Evolutionary conservation across 345 rosid genomes (phyloP).

Genomic region (Lagerstroemia speciosa): DNA sequence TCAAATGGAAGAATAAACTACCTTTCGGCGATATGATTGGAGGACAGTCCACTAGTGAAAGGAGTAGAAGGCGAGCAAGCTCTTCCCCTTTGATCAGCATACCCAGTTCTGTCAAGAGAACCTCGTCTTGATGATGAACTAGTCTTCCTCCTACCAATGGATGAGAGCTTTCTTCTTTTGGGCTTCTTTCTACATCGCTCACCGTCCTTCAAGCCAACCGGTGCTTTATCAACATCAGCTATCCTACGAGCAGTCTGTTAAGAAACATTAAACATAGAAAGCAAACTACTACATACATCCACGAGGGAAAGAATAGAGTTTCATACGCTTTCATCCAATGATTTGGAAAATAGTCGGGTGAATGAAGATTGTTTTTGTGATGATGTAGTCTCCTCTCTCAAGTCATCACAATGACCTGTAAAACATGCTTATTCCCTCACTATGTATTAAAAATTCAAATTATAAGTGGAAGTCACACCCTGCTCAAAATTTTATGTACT

Average conservation of each 20-base stretch:
- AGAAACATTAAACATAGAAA: constrained; percentile 13
- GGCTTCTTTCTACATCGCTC: constrained; percentile 19
- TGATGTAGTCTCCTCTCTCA: constrained; percentile 20
- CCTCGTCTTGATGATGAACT: constrained; percentile 27
- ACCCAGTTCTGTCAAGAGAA: constrained; percentile 17
- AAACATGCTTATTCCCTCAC: constrained; percentile 14
- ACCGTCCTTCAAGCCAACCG: constrained; percentile 23
- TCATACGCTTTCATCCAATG: constrained; percentile 51
- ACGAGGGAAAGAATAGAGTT: not conserved
- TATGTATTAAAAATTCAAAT: not conserved
- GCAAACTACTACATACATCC: constrained; percentile 3
- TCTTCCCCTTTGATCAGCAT: constrained; percentile 17
- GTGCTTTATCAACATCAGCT: constrained; percentile 27
- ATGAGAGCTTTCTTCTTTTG: constrained; percentile 19
- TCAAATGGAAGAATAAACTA: constrained; percentile 16
- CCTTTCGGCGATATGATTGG: constrained; percentile 17
- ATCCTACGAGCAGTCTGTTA: constrained; percentile 37
- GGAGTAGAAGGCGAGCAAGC: constrained; percentile 20
- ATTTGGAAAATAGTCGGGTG: constrained; percentile 26
- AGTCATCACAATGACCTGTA: constrained; percentile 38
- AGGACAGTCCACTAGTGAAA: constrained; percentile 15
- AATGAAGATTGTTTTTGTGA: constrained; percentile 34
- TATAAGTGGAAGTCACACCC: not conserved
- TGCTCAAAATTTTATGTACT: not conserved
- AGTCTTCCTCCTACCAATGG: constrained; percentile 15